phyloP scores from a whole-genome alignment of 768 basidiomycete genomes.

The Trametes cinnabarina region DNA sequence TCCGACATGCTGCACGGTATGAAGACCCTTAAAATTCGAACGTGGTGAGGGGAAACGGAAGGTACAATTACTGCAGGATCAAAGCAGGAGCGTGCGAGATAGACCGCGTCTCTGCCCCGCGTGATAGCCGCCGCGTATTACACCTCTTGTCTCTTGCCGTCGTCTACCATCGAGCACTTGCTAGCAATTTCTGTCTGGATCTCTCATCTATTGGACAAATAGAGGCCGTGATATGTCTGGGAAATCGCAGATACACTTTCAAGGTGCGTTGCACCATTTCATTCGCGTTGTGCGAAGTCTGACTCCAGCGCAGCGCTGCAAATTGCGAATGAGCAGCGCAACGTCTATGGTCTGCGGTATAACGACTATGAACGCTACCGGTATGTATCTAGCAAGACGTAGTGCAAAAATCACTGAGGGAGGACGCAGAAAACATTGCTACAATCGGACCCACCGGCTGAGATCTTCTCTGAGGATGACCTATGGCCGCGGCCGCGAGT shows the following conservation, averaged over 20 bases:
- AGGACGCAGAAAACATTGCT: slow-evolving; percentile 76
- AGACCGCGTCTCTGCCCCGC: background rate
- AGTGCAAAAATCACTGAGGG: background rate
- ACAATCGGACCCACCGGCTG: slow-evolving; percentile 85
- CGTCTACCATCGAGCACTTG: slow-evolving; percentile 9
- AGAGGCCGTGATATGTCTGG: slow-evolving; percentile 15
- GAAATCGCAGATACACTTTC: slow-evolving; percentile 35
- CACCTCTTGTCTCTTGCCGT: slow-evolving; percentile 10
- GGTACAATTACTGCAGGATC: background rate
- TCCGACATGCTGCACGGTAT: slow-evolving; percentile 44
- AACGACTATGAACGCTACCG: slow-evolving; percentile 86
- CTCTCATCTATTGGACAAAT: slow-evolving; percentile 12
- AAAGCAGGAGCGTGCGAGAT: background rate
- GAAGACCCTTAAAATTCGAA: too few species aligned
- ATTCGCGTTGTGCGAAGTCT: background rate
- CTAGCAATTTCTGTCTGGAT: slow-evolving; percentile 12
- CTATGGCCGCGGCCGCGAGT: slow-evolving; percentile 86
- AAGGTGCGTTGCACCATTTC: slow-evolving; percentile 33
- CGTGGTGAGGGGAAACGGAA: background rate
- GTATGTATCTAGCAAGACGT: slow-evolving; percentile 34
- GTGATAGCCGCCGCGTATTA: slow-evolving; percentile 12
- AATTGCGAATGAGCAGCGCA: slow-evolving; percentile 85
- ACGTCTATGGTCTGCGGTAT: slow-evolving; percentile 86
- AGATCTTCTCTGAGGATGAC: slow-evolving; percentile 82
- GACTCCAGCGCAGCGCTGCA: slow-evolving; percentile 58